Conservation (phyloP, 2,329 filamentous ascomycete species). For the Colletotrichum lindemuthianum region DNA sequence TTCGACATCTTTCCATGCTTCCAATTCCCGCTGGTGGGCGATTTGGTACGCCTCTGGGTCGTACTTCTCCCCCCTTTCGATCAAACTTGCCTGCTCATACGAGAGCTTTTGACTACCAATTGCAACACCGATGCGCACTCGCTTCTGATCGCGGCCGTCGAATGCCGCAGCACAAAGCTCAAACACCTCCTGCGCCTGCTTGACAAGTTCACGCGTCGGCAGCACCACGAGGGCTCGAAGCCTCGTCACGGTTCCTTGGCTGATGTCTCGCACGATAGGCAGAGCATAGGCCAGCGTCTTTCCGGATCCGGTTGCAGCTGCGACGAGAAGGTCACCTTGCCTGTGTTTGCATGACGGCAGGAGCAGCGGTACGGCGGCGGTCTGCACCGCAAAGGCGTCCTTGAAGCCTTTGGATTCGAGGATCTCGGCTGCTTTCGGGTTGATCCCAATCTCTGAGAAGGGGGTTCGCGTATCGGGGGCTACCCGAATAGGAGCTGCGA, state of each 20-base stretch:
- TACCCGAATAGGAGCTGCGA: slow-evolving; percentile 78
- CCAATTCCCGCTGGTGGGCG: slow-evolving; percentile 51
- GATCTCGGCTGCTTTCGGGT: slow-evolving; percentile 66
- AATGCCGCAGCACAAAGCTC: slow-evolving; percentile 77
- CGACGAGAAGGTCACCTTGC: slow-evolving; percentile 85
- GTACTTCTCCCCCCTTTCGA: slow-evolving; percentile 64
- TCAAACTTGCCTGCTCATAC: slow-evolving; percentile 63
- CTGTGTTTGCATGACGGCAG: slow-evolving; percentile 70
- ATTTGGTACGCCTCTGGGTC: slow-evolving; percentile 68
- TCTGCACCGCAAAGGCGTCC: slow-evolving; percentile 82
- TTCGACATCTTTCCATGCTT: slow-evolving; percentile 56
- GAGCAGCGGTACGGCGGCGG: slow-evolving; percentile 82
- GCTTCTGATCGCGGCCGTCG: slow-evolving; percentile 65
- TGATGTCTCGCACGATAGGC: slow-evolving; percentile 82
- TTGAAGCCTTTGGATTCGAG: slow-evolving; percentile 76
- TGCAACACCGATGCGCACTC: slow-evolving; percentile 82
- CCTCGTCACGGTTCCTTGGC: slow-evolving; percentile 69
- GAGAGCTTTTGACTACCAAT: slow-evolving; percentile 83
- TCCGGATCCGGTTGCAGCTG: slow-evolving; percentile 93
- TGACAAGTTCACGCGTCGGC: slow-evolving; percentile 89
- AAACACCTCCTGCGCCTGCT: slow-evolving; percentile 82
- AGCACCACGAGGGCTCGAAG: slow-evolving; percentile 86
- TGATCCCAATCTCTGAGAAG: slow-evolving; percentile 73
- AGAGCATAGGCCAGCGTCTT: slow-evolving; percentile 94
- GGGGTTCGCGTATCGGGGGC: slow-evolving; percentile 66